phyloP scores from a whole-genome alignment of 2,329 filamentous ascomycete genomes.

The Chaetothyriales sp. region DNA sequence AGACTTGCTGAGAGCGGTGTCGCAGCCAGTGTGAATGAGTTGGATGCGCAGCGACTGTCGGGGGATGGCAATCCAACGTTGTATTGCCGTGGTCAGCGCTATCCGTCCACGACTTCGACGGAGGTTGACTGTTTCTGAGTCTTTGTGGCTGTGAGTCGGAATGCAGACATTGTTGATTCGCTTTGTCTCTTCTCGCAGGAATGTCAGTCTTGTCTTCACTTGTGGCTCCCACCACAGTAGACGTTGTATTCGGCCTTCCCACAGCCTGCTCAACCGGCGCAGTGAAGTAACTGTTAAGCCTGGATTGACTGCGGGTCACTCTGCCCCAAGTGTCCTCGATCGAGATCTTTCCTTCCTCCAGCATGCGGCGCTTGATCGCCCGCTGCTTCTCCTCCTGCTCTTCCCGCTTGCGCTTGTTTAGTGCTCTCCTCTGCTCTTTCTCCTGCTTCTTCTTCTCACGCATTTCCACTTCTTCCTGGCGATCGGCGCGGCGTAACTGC shows the following conservation, averaged over 20 bases:
- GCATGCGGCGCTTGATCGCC: constrained; percentile 9
- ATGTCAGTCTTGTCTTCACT: background rate
- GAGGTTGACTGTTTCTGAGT: background rate
- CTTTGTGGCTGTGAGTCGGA: background rate
- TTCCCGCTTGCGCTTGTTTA: constrained; percentile 15
- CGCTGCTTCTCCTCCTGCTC: constrained; percentile 14
- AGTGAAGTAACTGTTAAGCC: constrained; percentile 14
- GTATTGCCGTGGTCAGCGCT: background rate
- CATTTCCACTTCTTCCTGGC: constrained; percentile 11
- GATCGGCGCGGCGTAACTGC: constrained; percentile 14
- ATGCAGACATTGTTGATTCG: background rate
- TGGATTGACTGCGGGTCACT: constrained; percentile 14
- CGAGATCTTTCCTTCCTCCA: constrained; percentile 14
- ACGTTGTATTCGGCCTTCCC: background rate
- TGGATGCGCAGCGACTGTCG: background rate
- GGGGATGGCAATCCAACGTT: background rate
- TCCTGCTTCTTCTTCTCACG: constrained; percentile 11
- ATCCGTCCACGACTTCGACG: background rate
- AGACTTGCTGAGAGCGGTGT: background rate
- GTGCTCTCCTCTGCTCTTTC: constrained; percentile 10
- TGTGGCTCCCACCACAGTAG: background rate
- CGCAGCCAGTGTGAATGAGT: background rate
- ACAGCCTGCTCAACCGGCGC: background rate
- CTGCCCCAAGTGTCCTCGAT: constrained; percentile 17
- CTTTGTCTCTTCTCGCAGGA: background rate